Conservation (phyloP, 148 eudicot genomes). For the Cornus florida region DNA sequence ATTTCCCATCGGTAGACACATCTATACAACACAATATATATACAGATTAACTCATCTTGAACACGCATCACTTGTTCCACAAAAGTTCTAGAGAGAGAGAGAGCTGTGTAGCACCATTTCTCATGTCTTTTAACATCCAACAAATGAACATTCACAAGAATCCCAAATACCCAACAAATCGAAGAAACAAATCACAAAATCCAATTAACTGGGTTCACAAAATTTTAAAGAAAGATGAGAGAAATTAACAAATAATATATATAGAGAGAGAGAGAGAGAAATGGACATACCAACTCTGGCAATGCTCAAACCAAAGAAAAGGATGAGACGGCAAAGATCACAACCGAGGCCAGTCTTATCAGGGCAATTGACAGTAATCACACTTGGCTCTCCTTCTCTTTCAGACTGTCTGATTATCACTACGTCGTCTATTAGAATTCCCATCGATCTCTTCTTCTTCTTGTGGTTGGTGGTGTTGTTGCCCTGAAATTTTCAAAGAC, state of each 20-base stretch:
- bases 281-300: slow-evolving; percentile 56
- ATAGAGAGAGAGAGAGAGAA: no score
- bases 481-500: slow-evolving; percentile 12
- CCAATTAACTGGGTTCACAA: background rate
- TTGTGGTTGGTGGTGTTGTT: background rate
- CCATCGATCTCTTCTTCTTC: slow-evolving; percentile 40
- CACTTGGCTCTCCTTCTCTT: slow-evolving; percentile 66
- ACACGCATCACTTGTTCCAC: background rate
- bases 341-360: slow-evolving; percentile 89
- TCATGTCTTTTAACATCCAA: background rate
- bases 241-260: no score
- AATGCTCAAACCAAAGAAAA: slow-evolving; percentile 64
- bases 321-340: slow-evolving; percentile 82
- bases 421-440: slow-evolving; percentile 71
- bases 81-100: background rate
- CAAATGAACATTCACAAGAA: no score
- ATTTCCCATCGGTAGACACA: slow-evolving; percentile 89
- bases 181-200: background rate
- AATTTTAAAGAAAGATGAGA: background rate
- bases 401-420: slow-evolving; percentile 60
- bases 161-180: background rate
- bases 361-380: slow-evolving; percentile 89
- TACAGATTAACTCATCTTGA: background rate
- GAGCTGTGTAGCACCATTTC: background rate
- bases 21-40: slow-evolving; percentile 41